These are phyloP conservation scores for Tolypocladium sp. DNA, from an alignment of 2,329 filamentous ascomycete genomes.

Conservation along the genomic window DNA sequence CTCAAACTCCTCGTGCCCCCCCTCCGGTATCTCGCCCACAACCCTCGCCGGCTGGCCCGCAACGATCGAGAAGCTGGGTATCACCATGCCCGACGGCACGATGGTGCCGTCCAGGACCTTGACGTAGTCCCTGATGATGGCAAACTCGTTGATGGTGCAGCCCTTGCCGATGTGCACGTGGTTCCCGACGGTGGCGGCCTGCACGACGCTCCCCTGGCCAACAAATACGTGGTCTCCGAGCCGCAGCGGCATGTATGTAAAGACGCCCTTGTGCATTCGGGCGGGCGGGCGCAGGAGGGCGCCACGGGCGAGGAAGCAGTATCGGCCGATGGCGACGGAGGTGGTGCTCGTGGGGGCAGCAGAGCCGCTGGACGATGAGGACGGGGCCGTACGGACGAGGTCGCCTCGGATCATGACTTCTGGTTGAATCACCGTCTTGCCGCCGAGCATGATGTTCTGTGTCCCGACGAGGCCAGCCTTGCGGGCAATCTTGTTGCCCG, in stretches of 20 bases:
- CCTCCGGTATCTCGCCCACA: conserved; percentile 71
- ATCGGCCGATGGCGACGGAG: conserved; percentile 81
- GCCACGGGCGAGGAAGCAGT: conserved; percentile 77
- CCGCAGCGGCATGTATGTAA: conserved; percentile 81
- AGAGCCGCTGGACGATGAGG: conserved; percentile 25
- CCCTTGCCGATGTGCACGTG: conserved; percentile 79
- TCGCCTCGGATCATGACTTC: conserved; percentile 93
- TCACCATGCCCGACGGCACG: conserved; percentile 79
- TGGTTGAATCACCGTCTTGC: conserved; percentile 90
- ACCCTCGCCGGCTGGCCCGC: conserved; percentile 72
- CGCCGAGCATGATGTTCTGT: conserved; percentile 94
- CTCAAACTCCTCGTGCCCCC: conserved; percentile 56
- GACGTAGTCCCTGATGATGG: conserved; percentile 89
- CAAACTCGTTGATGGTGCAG: conserved; percentile 74
- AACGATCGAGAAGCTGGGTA: conserved; percentile 89
- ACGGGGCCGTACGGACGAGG: conserved; percentile 52
- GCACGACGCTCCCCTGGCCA: conserved; percentile 64
- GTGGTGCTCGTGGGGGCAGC: conserved; percentile 42
- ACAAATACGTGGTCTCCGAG: conserved; percentile 94
- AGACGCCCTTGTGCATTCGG: conserved; percentile 67
- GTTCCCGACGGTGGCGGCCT: conserved; percentile 73
- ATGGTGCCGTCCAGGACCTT: conserved; percentile 78
- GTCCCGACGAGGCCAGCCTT: conserved; percentile 88
- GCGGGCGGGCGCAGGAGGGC: conserved; percentile 76
- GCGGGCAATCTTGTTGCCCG: conserved; percentile 95